phyloP scores from a whole-genome alignment of 805 yeast species.

The Lipomyces sp. region DNA sequence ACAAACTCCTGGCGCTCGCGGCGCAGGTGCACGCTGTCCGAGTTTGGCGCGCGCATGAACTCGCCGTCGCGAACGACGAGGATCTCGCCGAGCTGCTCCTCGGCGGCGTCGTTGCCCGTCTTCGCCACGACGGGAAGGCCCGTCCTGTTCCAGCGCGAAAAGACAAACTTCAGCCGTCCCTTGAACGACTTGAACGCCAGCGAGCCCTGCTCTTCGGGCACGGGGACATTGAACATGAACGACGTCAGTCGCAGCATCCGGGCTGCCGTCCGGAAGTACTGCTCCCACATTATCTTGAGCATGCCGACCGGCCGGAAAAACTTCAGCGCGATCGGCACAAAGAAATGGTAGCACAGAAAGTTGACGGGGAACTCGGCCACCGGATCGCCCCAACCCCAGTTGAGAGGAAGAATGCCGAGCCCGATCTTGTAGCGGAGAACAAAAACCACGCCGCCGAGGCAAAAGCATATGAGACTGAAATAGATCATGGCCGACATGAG shows the following conservation, averaged over 20 bases:
- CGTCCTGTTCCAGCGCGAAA: constrained; percentile 32
- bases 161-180: constrained; percentile 42
- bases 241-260: constrained; percentile 66
- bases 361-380: constrained; percentile 22
- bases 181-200: constrained; percentile 52
- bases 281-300: constrained; percentile 28
- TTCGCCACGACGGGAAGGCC: constrained; percentile 40
- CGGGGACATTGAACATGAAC: constrained; percentile 64
- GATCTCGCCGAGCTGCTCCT: constrained; percentile 48
- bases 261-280: constrained; percentile 35
- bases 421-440: constrained; percentile 38
- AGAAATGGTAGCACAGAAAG: constrained; percentile 15
- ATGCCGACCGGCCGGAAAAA: constrained; percentile 21
- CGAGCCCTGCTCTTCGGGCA: constrained; percentile 67
- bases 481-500: constrained; percentile 71
- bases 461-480: constrained; percentile 64
- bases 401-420: constrained; percentile 31
- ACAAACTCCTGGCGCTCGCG: constrained; percentile 63
- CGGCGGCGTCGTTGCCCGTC: constrained; percentile 12
- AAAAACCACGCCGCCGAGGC: constrained; percentile 68
- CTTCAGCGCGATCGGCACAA: constrained; percentile 16
- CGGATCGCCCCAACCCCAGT: constrained; percentile 17
- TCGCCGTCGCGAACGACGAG: constrained; percentile 78
- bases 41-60: constrained; percentile 81
- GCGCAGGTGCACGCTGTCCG: constrained; percentile 68